Base-by-base conservation (phyloP, 2,329 filamentous ascomycete genomes). In the Claviceps fusiformis region DNA sequence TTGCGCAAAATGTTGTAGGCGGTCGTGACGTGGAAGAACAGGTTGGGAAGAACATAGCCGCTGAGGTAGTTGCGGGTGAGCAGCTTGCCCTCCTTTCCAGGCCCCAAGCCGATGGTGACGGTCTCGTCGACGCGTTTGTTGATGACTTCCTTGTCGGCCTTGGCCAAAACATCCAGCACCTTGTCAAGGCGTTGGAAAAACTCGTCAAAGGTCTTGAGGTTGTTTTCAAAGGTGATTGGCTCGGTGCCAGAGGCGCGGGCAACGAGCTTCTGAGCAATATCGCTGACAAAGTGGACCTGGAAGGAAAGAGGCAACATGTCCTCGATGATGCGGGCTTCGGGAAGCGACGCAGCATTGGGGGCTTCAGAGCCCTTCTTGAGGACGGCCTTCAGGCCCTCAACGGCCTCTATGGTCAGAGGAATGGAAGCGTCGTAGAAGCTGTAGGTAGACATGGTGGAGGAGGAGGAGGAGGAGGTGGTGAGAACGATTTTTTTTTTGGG, bases 11-110 rank as follows among this genome's bases (percentile, higher is more conserved):
- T 80, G 27, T 67, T 71, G 68, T 87, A 87, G 10, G 79, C 73
- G 13, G 74, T 82, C 3, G 67, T 73, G 15, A 79, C 59, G 63
- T 87, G 84, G 68, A 87, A 87, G 70, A 74, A 84, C 60, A 85
- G 67, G 62, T 86, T 84, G 27, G 83, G 81, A 47, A 82, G 55
- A 4, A 68, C 72, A 64, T 75, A 80, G 3, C 68, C 67, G 45
- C 67, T 62, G 27, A 79, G 62, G 62, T 80, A 85, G 2, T 70
- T 66, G 49, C 59, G 35, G 50, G 60, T 63, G 41, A 59, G 56
- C 51, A 69, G 54, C 45, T 62, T 43, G 37, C 56, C 62, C n/a
- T 53, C 58, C 57, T 63, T 66, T 41, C 59, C 58, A 19, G 63
- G 60, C 1, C 69, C 70, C 6, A 71, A n/a, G 3, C 59, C 63